Conservation (phyloP, 306 rosid species). For the Acmispon strigosus region DNA sequence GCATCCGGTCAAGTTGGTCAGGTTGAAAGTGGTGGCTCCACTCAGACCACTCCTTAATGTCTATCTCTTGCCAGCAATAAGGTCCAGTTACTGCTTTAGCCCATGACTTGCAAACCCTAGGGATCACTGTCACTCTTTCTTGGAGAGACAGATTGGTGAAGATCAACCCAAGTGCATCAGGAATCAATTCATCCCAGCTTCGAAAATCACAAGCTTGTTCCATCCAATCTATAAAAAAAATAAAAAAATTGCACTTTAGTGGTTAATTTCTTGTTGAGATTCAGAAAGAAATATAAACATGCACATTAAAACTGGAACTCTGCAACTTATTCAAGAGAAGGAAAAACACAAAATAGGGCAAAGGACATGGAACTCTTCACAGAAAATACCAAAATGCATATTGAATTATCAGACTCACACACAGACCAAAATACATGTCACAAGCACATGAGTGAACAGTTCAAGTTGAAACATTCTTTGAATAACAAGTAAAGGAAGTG, state of each 20-base stretch:
- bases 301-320: background rate
- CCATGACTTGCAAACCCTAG: slow-evolving; percentile 94
- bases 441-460: slow-evolving; percentile 6
- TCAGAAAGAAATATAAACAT: background rate
- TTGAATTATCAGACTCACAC: background rate
- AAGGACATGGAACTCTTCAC: background rate
- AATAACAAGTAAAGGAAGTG: background rate
- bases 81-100: slow-evolving; percentile 74
- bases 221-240: slow-evolving; percentile 42
- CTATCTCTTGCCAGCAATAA: slow-evolving; percentile 95
- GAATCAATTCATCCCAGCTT: slow-evolving; percentile 90
- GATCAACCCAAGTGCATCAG: slow-evolving; percentile 83
- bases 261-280: background rate
- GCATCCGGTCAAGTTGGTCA: slow-evolving; percentile 60
- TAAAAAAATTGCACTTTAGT: background rate
- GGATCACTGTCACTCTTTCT: slow-evolving; percentile 73
- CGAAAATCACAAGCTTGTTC: slow-evolving; percentile 50
- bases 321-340: background rate
- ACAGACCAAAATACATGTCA: background rate
- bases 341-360: no score
- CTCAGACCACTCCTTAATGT: slow-evolving; percentile 94
- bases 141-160: slow-evolving; percentile 70
- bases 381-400: background rate
- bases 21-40: slow-evolving; percentile 44
- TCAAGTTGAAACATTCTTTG: background rate